Evolutionary conservation across 352 stramenopile species (phyloP), one percentile per base, ranked within the genome.

Genomic region (Globisporangium uncinulatum): DNA sequence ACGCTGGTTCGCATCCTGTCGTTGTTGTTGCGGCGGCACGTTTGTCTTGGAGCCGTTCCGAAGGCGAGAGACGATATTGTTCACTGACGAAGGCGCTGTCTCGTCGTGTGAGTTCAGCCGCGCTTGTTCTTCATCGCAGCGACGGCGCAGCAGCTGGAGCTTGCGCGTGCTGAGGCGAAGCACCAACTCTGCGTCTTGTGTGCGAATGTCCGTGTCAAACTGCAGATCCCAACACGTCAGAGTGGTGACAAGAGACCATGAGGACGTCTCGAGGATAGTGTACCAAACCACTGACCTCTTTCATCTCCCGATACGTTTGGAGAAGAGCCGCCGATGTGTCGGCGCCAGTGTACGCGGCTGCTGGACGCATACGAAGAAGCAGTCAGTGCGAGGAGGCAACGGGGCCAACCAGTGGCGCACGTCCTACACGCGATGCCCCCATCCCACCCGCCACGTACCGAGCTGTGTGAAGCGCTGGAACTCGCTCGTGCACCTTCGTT

Each of bases 21-120:
- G 36, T 47, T 66, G 47, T 7, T 39, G 6, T 13, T 59, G 60
- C 37, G 54, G 55, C 11, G 48, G 42, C 4, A 50, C n/a, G 13
- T 63, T 44, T 24, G 61, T 54, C 56, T 60, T 59, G 11, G 42
- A n/a, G 15, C 61, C 61, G 50, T 67, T 67, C 29, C 61, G 55
- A 20, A 67, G 49, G 29, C 59, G 15, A 44, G 63, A 41, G 19
- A 64, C 46, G 43, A 64, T 51, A 19, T 64, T 45, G 41, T 55
- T 14, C 21, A 59, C 51, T 14, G 29, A 29, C n/a, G 42, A 57
- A 1, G 47, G 44, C 19, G 51, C 9, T 19, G 31, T 4, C 21
- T 32, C 15, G 9, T 39, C n/a, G 53, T 21, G 21, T 34, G 14
- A 5, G 2, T 15, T 50, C 17, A 54, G 20, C n/a, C 56, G 61